Conservation (phyloP, 305 asterid species). For the Fraxinus baroniana region DNA sequence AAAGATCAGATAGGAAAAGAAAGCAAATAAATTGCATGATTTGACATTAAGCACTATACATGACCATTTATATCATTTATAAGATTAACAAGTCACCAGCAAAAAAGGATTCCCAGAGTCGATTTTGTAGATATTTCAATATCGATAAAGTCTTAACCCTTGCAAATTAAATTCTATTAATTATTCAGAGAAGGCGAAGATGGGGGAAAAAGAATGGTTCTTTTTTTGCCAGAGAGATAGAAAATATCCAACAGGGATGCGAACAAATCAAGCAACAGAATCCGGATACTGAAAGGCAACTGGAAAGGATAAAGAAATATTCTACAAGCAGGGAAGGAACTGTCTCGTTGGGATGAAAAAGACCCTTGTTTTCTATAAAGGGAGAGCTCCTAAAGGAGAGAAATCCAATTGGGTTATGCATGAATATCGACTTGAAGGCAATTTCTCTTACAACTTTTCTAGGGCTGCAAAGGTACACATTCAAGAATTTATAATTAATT, state of each 20-base stretch:
- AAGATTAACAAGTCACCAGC: not conserved
- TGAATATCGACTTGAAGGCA: constrained; percentile 71
- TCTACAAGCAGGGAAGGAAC: constrained; percentile 31
- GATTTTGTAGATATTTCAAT: not conserved
- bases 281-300: constrained; percentile 91
- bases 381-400: constrained; percentile 87
- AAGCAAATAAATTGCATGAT: not conserved
- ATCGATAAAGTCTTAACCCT: too few relatives aligned
- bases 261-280: constrained; percentile 80
- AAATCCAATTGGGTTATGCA: constrained; percentile 88
- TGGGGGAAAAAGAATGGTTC: constrained; percentile 81
- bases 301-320: constrained; percentile 79
- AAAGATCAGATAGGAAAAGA: not conserved
- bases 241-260: constrained; percentile 86
- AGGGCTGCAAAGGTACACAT: constrained; percentile 64
- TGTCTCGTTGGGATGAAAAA: constrained; percentile 80
- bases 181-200: constrained; percentile 61
- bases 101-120: not conserved
- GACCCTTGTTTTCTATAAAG: constrained; percentile 85
- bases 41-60: not conserved
- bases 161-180: too few relatives aligned
- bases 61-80: not conserved
- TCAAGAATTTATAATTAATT: too few relatives aligned
- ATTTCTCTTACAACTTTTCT: constrained; percentile 52
- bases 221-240: constrained; percentile 74